Percentiles rank a stretch among this genome's conserved stretches.
These are phyloP conservation scores for Petunia hybrid DNA, from an alignment of 305 asterid species.

Conservation along the genomic window DNA sequence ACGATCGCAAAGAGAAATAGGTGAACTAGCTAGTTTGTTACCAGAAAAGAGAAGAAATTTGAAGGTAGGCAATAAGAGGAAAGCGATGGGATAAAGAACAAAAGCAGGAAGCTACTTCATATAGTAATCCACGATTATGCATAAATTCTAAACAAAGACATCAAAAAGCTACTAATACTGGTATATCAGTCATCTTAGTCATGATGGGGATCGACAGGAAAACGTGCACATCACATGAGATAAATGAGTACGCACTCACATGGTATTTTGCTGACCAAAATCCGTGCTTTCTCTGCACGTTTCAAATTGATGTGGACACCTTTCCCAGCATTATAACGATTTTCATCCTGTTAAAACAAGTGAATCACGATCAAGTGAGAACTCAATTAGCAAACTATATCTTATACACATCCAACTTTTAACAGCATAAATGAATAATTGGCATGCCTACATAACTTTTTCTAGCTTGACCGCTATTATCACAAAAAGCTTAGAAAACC, in stretches of 20 bases:
- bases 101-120: neutral
- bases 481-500: neutral
- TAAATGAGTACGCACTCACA: slow-evolving; percentile 50
- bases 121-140: slow-evolving; percentile 16
- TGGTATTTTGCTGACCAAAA: slow-evolving; percentile 71
- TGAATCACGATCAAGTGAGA: slow-evolving; percentile 32
- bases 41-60: slow-evolving; percentile 1
- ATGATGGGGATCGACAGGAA: neutral
- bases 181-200: neutral
- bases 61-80: neutral
- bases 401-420: slow-evolving; percentile 22
- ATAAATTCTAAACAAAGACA: neutral
- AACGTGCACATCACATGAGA: slow-evolving; percentile 11
- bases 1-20: slow-evolving; percentile 12
- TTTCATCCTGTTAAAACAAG: slow-evolving; percentile 63
- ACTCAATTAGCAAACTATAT: slow-evolving; percentile 29
- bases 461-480: neutral
- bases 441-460: neutral
- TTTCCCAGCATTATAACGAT: slow-evolving; percentile 85
- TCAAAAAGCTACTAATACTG: neutral
- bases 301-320: slow-evolving; percentile 85
- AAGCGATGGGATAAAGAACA: neutral
- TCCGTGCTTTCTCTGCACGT: slow-evolving; percentile 85
- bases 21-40: slow-evolving; percentile 1
- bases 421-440: neutral